Evolutionary conservation across 1,284 basidiomycete genomes (phyloP), one percentile per base, ranked within the genome.

Genomic region (Phenoliferia sp.): DNA sequence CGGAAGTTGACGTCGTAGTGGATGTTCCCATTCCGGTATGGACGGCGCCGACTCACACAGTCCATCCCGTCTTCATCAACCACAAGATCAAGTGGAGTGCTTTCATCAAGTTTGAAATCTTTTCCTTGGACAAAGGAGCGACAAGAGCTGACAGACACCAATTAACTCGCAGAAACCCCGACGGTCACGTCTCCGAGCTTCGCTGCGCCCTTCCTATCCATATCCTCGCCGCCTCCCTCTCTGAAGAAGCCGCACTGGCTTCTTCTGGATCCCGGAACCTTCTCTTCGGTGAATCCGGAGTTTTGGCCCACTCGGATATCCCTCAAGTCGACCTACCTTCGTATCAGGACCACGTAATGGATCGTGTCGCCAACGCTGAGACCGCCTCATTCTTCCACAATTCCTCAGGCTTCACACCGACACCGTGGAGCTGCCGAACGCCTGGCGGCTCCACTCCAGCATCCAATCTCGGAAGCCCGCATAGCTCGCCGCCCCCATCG

Each of bases 121-220:
- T 55, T 9, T 35, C 16, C 9, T 44, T 44, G 39, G 12, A 22
- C 39, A 12, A 22, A 44, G n/a, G n/a, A n/a, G 3, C 7, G 10
- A 7, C 29, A 29, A 22, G 19, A 9, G 32, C 28, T 56, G 28
- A 58, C 9, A 12, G 59, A 54, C 58, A 16, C 52, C 33, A 12
- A 32, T 17, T 9, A 28, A 26, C 59, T 59, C 63, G 65, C 64
- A 69, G 66, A 32, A 78, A 78, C 61, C 72, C 76, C 15, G 77
- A 78, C 65, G 77, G 77, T 3, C 77, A 78, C 67, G 88, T 87
- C 1, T 94, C 91, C 3, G 92, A 95, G 79, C 83, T 97, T 28
- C 87, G 93, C 10, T 96, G 93, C 78, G 93, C 92, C 0, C 83
- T 96, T 1, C 94, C 93, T 0, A 81, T 97, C 44, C 86, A 90